Percentiles rank a stretch among this genome's conserved stretches.
phyloP scores from a whole-genome alignment of 192 early-diverging fungal genomes.

The Rhizophagus clarus region DNA sequence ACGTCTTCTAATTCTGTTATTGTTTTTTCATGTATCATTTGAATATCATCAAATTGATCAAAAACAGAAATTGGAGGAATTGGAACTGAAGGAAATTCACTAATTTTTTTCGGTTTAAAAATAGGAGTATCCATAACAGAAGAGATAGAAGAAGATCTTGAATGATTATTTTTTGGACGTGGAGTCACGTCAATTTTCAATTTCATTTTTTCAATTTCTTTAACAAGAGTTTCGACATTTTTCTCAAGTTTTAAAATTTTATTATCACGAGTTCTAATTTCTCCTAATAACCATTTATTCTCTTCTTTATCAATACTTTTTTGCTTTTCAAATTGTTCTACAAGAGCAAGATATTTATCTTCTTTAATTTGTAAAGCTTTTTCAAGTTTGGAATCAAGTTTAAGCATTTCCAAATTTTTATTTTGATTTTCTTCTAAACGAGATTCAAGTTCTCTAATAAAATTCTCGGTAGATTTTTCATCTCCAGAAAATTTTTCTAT shows the following conservation, averaged over 20 bases:
- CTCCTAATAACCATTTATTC: not conserved
- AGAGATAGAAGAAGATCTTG: constrained; percentile 1
- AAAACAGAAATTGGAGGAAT: not conserved
- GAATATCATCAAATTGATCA: constrained; percentile 10
- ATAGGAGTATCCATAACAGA: not conserved
- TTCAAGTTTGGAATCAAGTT: constrained; percentile 27
- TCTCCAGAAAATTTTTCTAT: not conserved
- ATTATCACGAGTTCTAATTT: not conserved
- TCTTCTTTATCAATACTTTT: constrained; percentile 1
- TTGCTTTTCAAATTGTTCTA: constrained; percentile 5
- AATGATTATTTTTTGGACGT: not conserved
- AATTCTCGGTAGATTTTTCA: constrained; percentile 25
- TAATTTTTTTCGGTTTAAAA: not conserved
- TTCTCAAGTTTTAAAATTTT: constrained; percentile 18
- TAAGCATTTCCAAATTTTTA: not conserved
- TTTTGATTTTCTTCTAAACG: constrained; percentile 24
- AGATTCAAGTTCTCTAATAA: constrained; percentile 37
- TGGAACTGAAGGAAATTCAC: not conserved
- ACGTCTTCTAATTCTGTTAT: not conserved
- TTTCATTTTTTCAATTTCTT: not conserved
- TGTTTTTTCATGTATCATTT: not conserved
- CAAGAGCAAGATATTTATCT: constrained; percentile 18
- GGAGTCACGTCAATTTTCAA: not conserved
- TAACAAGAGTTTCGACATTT: constrained; percentile 20
- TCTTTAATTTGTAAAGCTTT: constrained; percentile 30